These are phyloP conservation scores for Zelonia costaricensis DNA, from an alignment of 208 protist genomes.

Conservation along the genomic window DNA sequence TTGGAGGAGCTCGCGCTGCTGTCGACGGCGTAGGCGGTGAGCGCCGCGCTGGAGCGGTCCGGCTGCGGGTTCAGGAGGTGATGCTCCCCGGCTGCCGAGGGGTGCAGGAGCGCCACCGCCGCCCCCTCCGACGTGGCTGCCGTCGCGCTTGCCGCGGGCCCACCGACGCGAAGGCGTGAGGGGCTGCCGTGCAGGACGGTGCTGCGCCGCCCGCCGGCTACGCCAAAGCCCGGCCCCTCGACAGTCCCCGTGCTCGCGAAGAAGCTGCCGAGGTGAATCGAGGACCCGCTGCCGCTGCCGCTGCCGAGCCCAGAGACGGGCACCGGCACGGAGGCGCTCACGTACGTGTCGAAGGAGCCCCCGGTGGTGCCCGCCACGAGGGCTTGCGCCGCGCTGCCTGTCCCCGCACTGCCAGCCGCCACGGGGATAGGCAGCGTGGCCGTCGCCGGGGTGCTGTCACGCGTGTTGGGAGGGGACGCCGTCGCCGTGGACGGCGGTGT, in stretches of 20 bases:
- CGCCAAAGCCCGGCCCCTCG: not conserved
- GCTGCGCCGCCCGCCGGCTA: not conserved
- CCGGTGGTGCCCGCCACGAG: not conserved
- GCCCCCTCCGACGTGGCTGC: no score
- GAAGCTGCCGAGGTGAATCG: slow-evolving; percentile 25
- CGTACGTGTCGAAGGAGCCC: not conserved
- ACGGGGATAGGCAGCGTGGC: slow-evolving; percentile 18
- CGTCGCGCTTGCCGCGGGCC: no score
- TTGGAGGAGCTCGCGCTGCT: not conserved
- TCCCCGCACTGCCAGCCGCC: not conserved
- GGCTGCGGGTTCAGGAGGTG: not conserved
- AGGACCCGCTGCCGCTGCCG: slow-evolving; percentile 16
- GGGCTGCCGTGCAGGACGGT: not conserved
- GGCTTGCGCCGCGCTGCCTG: not conserved
- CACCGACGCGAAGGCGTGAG: not conserved
- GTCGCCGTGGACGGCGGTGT: slow-evolving; percentile 9
- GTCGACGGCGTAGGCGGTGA: not conserved
- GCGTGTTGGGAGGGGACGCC: slow-evolving; percentile 5
- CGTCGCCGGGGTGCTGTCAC: slow-evolving; percentile 3
- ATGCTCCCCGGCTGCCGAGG: no score
- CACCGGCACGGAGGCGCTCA: not conserved
- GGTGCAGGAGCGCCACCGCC: no score
- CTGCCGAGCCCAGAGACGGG: not conserved
- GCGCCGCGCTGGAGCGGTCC: not conserved
- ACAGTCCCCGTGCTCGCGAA: slow-evolving; percentile 2